phyloP scores from a whole-genome alignment of 2,329 filamentous ascomycete species.

The Elsinoe necatrix region DNA sequence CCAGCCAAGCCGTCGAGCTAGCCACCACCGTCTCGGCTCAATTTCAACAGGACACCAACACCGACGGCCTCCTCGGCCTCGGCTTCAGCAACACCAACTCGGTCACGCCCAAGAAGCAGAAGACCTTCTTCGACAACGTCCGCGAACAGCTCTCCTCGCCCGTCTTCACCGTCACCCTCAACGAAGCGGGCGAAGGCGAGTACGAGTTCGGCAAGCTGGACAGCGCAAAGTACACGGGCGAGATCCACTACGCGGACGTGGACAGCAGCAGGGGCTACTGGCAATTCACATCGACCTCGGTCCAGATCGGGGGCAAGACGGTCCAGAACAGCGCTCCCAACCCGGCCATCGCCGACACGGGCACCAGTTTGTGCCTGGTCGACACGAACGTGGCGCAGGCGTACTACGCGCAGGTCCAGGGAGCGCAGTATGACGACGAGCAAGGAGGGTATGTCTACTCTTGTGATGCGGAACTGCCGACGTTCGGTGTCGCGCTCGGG shows the following conservation, averaged over 20 bases:
- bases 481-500: slow-evolving; percentile 48
- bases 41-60: slow-evolving; percentile 52
- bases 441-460: slow-evolving; percentile 39
- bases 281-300: slow-evolving; percentile 53
- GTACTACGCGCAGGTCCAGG: slow-evolving; percentile 37
- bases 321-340: slow-evolving; percentile 44
- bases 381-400: slow-evolving; percentile 40
- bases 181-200: slow-evolving; percentile 49
- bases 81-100: slow-evolving; percentile 59
- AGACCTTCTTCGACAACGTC: slow-evolving; percentile 68
- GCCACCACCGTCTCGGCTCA: slow-evolving; percentile 50
- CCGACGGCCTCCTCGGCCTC: slow-evolving; percentile 62
- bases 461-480: slow-evolving; percentile 35
- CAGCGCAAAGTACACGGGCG: slow-evolving; percentile 51
- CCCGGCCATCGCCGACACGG: slow-evolving; percentile 44
- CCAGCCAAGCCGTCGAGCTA: slow-evolving; percentile 58
- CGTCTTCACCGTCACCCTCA: slow-evolving; percentile 63
- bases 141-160: slow-evolving; percentile 52
- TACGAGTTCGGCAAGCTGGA: slow-evolving; percentile 72
- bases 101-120: slow-evolving; percentile 52
- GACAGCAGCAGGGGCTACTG: slow-evolving; percentile 59
- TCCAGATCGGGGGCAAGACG: slow-evolving; percentile 47
- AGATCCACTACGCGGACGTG: slow-evolving; percentile 54
- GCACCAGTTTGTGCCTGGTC: slow-evolving; percentile 56
- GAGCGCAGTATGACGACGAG: slow-evolving; percentile 29